These are phyloP conservation scores for Coleophoma cylindrospora DNA, from an alignment of 2,329 filamentous ascomycete species.

Conservation along the genomic window DNA sequence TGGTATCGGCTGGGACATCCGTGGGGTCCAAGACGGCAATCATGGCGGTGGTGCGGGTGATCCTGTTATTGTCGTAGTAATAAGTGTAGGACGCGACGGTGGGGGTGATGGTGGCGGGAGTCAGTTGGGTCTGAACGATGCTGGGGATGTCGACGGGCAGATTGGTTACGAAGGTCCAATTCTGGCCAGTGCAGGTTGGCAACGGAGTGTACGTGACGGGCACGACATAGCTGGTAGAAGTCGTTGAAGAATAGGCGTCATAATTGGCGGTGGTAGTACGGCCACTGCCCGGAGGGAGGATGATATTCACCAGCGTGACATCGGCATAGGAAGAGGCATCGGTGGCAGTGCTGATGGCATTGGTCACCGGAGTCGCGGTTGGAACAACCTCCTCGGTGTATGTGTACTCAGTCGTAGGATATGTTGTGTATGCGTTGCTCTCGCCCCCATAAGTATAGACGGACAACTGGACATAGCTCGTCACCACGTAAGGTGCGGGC, in stretches of 20 bases:
- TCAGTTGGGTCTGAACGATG: slow-evolving; percentile 1
- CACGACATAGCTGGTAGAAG: slow-evolving; percentile 4
- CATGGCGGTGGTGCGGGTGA: slow-evolving; percentile 2
- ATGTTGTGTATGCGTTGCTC: not conserved
- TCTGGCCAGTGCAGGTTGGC: slow-evolving; percentile 10
- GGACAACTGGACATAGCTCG: slow-evolving; percentile 12
- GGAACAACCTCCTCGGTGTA: slow-evolving; percentile 4
- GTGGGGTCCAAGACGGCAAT: slow-evolving; percentile 9
- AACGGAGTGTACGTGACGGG: slow-evolving; percentile 9
- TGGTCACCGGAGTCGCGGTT: slow-evolving; percentile 3
- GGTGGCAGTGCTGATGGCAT: slow-evolving; percentile 5
- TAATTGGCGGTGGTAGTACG: not conserved
- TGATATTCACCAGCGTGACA: slow-evolving; percentile 9
- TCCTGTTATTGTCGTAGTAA: not conserved
- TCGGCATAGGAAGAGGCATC: slow-evolving; percentile 4
- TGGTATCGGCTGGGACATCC: slow-evolving; percentile 5
- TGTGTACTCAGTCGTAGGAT: slow-evolving; percentile 3
- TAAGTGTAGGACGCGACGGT: slow-evolving; percentile 6
- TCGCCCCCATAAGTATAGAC: slow-evolving; percentile 7
- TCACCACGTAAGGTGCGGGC: slow-evolving; percentile 15
- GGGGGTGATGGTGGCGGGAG: slow-evolving; percentile 1
- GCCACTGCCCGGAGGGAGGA: not conserved
- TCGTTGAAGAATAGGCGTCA: not conserved
- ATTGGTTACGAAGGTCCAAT: slow-evolving; percentile 12
- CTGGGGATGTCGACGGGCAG: slow-evolving; percentile 10